Base-by-base conservation (phyloP, 257 asterid genomes). In the Nicotiana undulata region DNA sequence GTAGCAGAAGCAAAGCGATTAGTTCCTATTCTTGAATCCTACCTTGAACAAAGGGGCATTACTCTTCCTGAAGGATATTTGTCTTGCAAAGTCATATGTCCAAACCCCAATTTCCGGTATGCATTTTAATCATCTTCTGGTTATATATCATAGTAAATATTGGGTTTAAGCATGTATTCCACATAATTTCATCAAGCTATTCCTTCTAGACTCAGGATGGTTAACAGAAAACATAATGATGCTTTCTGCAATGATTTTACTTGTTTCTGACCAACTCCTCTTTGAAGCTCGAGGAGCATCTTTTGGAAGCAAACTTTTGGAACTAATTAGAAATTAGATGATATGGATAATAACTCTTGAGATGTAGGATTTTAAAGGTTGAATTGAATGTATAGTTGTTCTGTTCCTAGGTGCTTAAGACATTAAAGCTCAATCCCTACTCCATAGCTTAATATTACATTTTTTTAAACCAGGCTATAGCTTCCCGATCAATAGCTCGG, bases 31-130 rank as follows among this genome's bases (percentile, higher is more conserved):
- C 97, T 96, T 77, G 97, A 93, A 86, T 94, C 90, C 34, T 96
- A 96, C 83, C 94, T 96, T 75, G 97, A 94, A 83, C 98, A 85
- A 84, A 94, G 99, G 88, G 99, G 96, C 75, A 88, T 92, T 44
- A 56, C 81, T 81, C 91, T 94, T 83, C 98, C 95, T 0, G 94
- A 91, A 85, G 97, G 95, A 76, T 94, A 85, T 88, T 81, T 96
- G 63, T 90, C 97, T 76, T 86, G 68, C 87, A 94, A 91, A 88
- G 94, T 96, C 85, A 88, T 96, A 82, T 96, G 99, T 74, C 92
- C 99, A 9, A 94, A 92, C 88, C 97, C 98, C 4, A 85, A 64
- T 46, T 92, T 92, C 84, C 72, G 92, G 99, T 96, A 89, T 79
- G 91, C 59, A 20, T 74, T 76, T 16, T 68, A 6, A 31, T 44